Conservation (phyloP, 1,284 basidiomycete genomes). For the Polyporus tsugae region DNA sequence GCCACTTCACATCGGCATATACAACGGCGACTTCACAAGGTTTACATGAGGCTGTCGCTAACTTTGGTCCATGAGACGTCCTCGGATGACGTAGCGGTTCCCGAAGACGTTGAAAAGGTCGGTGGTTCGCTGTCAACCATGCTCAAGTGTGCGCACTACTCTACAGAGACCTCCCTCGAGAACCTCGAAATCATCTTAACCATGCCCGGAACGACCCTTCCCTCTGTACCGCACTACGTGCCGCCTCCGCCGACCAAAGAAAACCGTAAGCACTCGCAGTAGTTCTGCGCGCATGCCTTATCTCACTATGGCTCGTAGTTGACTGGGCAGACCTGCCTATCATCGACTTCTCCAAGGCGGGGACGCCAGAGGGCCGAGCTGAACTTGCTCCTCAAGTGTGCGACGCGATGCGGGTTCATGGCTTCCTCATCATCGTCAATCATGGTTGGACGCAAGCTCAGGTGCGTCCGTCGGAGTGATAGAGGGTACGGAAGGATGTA, state of each 20-base stretch:
- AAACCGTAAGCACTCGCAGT: slow-evolving; percentile 38
- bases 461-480: slow-evolving; percentile 39
- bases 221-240: slow-evolving; percentile 43
- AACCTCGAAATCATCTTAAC: background rate
- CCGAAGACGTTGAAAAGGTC: background rate
- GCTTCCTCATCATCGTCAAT: slow-evolving; percentile 69
- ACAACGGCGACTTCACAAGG: background rate
- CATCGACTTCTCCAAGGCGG: slow-evolving; percentile 64
- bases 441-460: slow-evolving; percentile 59
- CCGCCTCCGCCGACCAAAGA: slow-evolving; percentile 44
- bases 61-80: background rate
- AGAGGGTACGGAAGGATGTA: no score
- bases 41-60: slow-evolving; percentile 1
- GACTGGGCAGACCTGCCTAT: slow-evolving; percentile 73
- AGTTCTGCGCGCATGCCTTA: background rate
- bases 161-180: background rate
- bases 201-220: slow-evolving; percentile 25
- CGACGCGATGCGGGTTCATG: slow-evolving; percentile 66
- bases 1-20: slow-evolving; percentile 2
- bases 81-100: background rate
- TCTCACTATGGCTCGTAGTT: slow-evolving; percentile 46
- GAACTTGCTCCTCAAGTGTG: slow-evolving; percentile 57
- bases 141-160: background rate
- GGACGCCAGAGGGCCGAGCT: slow-evolving; percentile 53
- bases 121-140: slow-evolving; percentile 5